These are phyloP conservation scores for Phyllostachys edulis DNA, from an alignment of 176 grass and related monocot species.

Conservation along the genomic window DNA sequence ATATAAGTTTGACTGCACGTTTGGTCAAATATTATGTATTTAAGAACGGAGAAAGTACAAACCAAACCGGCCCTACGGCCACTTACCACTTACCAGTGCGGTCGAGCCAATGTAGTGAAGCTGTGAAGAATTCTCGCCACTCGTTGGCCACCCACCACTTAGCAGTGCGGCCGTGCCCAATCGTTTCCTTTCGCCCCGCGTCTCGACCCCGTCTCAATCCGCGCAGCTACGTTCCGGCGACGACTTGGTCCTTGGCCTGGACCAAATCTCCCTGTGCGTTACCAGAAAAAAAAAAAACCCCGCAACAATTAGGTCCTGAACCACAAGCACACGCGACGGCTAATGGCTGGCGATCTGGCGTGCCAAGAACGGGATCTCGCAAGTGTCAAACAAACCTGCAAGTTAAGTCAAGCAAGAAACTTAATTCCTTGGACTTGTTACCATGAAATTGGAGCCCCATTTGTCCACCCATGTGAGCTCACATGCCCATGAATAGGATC, in stretches of 20 bases:
- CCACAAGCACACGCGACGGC: not conserved
- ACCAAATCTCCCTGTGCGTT: not conserved
- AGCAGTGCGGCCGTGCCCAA: not conserved
- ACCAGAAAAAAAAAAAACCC: not conserved
- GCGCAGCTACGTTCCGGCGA: not conserved
- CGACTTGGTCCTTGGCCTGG: not conserved
- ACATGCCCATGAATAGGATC: constrained; percentile 21
- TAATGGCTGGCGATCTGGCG: not conserved
- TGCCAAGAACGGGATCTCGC: not conserved
- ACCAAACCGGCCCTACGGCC: too few relatives aligned
- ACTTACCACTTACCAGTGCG: too few relatives aligned
- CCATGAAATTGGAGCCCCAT: not conserved
- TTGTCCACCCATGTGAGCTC: constrained; percentile 46
- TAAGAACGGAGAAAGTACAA: too few relatives aligned
- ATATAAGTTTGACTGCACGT: too few relatives aligned
- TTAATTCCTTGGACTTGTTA: not conserved
- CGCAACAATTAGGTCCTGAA: not conserved
- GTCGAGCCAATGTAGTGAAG: too few relatives aligned
- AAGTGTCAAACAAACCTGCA: not conserved
- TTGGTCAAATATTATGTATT: too few relatives aligned
- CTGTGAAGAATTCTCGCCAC: not conserved
- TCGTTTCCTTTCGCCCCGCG: not conserved
- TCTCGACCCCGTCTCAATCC: not conserved
- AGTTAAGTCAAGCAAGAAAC: not conserved
- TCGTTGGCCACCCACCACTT: not conserved